phyloP scores from a whole-genome alignment of 106 monocot species.

The Posidonia australis region DNA sequence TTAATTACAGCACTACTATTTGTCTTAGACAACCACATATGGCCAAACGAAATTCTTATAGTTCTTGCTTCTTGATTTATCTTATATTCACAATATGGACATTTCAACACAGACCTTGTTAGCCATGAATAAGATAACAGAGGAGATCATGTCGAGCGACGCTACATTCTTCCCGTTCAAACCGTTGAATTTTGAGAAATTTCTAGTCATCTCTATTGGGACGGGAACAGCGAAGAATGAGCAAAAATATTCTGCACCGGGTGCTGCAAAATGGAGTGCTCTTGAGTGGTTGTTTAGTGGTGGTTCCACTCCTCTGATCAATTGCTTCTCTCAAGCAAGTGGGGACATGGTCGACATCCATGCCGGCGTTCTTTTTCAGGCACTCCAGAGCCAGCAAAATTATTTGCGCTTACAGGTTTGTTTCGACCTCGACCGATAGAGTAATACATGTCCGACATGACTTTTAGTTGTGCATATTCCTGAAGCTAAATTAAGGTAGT shows the following conservation, averaged over 20 bases:
- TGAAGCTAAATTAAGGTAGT: no score
- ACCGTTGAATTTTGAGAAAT: slow-evolving; percentile 24
- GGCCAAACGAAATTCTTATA: no score
- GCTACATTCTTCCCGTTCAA: slow-evolving; percentile 11
- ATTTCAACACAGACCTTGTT: slow-evolving; percentile 9
- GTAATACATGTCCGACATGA: no score
- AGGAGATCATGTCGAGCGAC: slow-evolving; percentile 16
- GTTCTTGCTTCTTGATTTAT: no score
- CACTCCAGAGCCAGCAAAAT: slow-evolving; percentile 8
- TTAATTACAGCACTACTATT: no score
- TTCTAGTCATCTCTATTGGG: slow-evolving; percentile 33
- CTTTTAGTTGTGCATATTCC: no score
- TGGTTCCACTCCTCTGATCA: slow-evolving; percentile 23
- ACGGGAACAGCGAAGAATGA: slow-evolving; percentile 24
- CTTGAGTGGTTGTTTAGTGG: slow-evolving; percentile 26
- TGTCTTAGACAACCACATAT: no score
- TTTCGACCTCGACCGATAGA: no score
- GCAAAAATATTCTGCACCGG: slow-evolving; percentile 14
- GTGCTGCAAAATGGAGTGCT: slow-evolving; percentile 26
- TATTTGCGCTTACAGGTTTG: slow-evolving; percentile 46
- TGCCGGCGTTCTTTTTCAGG: slow-evolving; percentile 26
- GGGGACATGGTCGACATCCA: slow-evolving; percentile 45
- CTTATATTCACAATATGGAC: no score
- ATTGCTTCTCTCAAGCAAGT: slow-evolving; percentile 21
- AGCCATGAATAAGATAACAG: slow-evolving; percentile 9